Evolutionary conservation across 768 basidiomycete genomes (phyloP).

Genomic region (Naganishia kalamii): DNA sequence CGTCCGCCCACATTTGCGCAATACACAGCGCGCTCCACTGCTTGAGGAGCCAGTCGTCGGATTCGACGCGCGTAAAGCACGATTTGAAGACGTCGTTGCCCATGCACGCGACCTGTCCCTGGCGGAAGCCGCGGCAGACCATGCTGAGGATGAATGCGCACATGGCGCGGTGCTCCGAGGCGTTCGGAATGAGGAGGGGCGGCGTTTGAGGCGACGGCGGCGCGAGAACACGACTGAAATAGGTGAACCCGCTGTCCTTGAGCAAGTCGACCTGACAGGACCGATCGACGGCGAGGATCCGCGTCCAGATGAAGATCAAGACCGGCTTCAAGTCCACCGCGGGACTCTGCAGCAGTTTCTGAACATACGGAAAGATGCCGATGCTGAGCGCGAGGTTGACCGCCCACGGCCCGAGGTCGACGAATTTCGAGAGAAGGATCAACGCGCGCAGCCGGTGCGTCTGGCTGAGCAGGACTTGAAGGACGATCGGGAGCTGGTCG

Average conservation of each 20-base stretch:
- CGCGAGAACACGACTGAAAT: constrained; percentile 45
- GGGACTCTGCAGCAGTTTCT: constrained; percentile 88
- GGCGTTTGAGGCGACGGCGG: constrained; percentile 53
- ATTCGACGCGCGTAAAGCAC: constrained; percentile 70
- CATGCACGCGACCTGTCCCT: constrained; percentile 79
- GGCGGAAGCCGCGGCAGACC: constrained; percentile 79
- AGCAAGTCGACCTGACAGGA: constrained; percentile 84
- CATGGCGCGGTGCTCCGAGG: constrained; percentile 94
- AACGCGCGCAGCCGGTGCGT: constrained; percentile 91
- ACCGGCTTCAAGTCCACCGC: constrained; percentile 94
- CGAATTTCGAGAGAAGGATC: constrained; percentile 91
- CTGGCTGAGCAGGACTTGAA: constrained; percentile 93
- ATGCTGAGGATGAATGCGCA: constrained; percentile 91
- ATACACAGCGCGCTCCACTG: constrained; percentile 94
- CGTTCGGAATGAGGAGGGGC: constrained; percentile 67
- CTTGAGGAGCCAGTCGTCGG: constrained; percentile 82
- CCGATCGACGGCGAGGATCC: constrained; percentile 92
- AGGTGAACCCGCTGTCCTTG: constrained; percentile 59
- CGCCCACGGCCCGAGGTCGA: constrained; percentile 97
- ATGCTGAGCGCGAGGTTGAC: constrained; percentile 92
- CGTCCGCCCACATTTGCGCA: constrained; percentile 82
- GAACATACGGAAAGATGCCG: constrained; percentile 97
- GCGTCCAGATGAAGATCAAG: constrained; percentile 96
- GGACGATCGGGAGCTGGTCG: constrained; percentile 92
- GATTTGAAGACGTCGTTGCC: constrained; percentile 67